Conservation (phyloP, 805 yeast species). For the Pichia heedii region DNA sequence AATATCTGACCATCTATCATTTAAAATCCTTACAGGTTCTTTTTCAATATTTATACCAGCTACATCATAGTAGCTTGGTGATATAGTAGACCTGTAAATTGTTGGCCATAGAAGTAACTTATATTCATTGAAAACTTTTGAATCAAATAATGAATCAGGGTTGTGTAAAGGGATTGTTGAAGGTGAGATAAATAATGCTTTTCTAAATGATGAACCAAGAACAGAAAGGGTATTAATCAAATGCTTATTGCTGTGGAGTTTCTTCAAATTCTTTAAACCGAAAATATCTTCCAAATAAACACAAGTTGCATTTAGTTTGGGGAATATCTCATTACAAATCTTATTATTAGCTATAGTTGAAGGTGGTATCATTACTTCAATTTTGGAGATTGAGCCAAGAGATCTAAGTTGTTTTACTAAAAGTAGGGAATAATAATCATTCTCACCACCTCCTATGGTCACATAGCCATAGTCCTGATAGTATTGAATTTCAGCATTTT, state of each 20-base stretch:
- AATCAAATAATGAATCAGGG: constrained; percentile 49
- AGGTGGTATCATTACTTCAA: constrained; percentile 74
- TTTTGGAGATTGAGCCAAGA: constrained; percentile 58
- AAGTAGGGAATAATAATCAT: constrained; percentile 58
- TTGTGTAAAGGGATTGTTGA: constrained; percentile 64
- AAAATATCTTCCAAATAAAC: constrained; percentile 51
- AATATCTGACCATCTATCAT: constrained; percentile 23
- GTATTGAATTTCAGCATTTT: constrained; percentile 6
- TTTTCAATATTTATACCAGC: constrained; percentile 46
- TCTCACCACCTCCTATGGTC: constrained; percentile 73
- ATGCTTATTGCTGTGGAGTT: constrained; percentile 47
- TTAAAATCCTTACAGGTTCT: constrained; percentile 19
- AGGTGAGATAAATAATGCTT: constrained; percentile 62
- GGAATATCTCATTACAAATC: constrained; percentile 55
- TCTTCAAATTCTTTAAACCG: constrained; percentile 42
- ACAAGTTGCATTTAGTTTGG: constrained; percentile 55
- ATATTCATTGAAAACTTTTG: constrained; percentile 43
- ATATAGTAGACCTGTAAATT: constrained; percentile 76
- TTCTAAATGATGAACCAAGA: constrained; percentile 62
- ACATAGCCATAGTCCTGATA: constrained; percentile 42
- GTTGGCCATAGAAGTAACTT: constrained; percentile 72
- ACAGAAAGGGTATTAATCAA: constrained; percentile 64
- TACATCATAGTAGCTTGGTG: constrained; percentile 62
- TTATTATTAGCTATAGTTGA: constrained; percentile 61
- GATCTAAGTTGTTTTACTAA: constrained; percentile 57